Conservation (phyloP, 805 yeast genomes). For the Candida arabinofermentans region DNA sequence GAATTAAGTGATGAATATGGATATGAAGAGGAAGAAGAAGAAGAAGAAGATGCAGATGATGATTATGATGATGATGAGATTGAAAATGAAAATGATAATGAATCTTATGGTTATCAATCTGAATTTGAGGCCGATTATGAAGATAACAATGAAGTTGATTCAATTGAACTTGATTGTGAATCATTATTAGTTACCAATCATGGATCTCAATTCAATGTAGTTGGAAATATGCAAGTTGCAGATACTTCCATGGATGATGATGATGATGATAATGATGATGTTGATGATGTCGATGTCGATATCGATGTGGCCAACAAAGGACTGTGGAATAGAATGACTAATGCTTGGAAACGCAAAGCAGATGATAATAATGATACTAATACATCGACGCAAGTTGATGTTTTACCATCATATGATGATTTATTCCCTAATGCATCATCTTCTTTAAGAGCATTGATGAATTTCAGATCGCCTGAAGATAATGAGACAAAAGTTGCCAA, state of each 20-base stretch:
- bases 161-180: neutral
- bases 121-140: constrained; percentile 22
- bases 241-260: neutral
- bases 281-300: constrained; percentile 1
- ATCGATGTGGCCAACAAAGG: neutral
- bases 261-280: neutral
- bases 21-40: constrained; percentile 6
- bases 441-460: constrained; percentile 25
- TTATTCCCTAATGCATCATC: constrained; percentile 55
- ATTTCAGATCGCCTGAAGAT: constrained; percentile 25
- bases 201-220: neutral
- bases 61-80: constrained; percentile 3
- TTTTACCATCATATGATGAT: constrained; percentile 71
- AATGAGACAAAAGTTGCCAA: neutral
- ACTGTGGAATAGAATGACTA: constrained; percentile 31
- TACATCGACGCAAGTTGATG: constrained; percentile 27
- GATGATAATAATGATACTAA: constrained; percentile 22
- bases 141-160: constrained; percentile 11
- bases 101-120: neutral
- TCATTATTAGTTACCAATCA: neutral
- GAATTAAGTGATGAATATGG: constrained; percentile 1
- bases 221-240: too few species aligned
- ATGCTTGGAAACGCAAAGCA: constrained; percentile 13
- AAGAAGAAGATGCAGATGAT: constrained; percentile 5
- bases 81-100: constrained; percentile 2